Evolutionary conservation across 2,329 filamentous ascomycete genomes (phyloP).

Genomic region (Aspergillus caelatus): DNA sequence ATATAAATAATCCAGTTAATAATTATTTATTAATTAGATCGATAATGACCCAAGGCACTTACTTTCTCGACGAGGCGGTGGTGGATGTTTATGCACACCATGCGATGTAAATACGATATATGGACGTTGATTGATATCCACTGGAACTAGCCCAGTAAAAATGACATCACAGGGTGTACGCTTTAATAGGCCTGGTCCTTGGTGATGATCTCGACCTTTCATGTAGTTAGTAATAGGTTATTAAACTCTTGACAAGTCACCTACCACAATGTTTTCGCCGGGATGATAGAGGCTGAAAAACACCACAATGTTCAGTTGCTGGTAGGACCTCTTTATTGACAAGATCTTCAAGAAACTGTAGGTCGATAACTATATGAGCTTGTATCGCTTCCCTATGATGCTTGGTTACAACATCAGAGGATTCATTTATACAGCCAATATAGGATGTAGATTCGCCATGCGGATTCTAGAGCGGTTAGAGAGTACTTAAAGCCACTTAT

Average conservation of each 20-base stretch:
- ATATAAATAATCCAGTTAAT: background rate
- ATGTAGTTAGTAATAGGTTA: background rate
- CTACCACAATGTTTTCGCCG: background rate
- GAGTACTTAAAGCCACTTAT: background rate
- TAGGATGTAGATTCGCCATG: background rate
- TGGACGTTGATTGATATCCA: background rate
- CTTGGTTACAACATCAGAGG: background rate
- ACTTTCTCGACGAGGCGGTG: background rate
- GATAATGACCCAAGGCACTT: background rate
- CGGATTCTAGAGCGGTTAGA: background rate
- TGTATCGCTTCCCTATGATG: background rate
- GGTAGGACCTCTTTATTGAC: background rate
- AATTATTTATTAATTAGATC: background rate
- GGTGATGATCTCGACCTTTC: background rate
- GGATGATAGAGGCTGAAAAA: background rate
- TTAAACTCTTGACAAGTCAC: background rate
- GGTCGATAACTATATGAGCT: background rate
- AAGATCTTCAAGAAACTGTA: background rate
- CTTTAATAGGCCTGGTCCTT: background rate
- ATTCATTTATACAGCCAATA: background rate
- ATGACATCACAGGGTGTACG: background rate
- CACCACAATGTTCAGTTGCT: background rate
- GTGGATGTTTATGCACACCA: background rate
- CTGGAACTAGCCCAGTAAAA: background rate
- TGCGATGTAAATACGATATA: background rate